phyloP scores from a whole-genome alignment of 2,329 filamentous ascomycete genomes.

The Arthrobotrys musiformis region DNA sequence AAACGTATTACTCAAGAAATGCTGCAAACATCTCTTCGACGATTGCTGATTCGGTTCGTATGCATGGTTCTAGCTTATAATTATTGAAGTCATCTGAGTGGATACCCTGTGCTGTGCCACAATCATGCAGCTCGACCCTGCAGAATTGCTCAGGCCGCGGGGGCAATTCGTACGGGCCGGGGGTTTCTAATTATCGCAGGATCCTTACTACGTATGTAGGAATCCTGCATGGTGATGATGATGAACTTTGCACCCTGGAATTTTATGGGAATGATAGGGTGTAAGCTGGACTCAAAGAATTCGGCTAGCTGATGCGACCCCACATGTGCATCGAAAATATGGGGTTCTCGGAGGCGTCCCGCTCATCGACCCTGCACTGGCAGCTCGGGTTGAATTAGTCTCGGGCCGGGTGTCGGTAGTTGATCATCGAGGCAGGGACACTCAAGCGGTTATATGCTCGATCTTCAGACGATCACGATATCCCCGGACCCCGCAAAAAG shows the following conservation, averaged over 20 bases:
- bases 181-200: neutral
- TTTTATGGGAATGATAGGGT: too few relatives aligned
- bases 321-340: neutral
- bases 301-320: neutral
- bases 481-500: neutral
- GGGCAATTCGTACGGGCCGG: neutral
- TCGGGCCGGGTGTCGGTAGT: neutral
- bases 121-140: neutral
- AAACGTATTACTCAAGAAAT: neutral
- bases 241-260: neutral
- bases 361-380: neutral
- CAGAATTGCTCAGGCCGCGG: neutral
- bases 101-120: neutral
- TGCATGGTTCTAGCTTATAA: too few relatives aligned
- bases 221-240: neutral
- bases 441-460: neutral
- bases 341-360: conserved; percentile 3
- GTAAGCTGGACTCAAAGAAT: neutral
- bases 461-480: neutral
- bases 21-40: neutral
- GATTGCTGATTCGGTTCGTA: neutral
- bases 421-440: neutral
- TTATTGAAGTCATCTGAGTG: conserved; percentile 19
- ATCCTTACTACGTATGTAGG: too few relatives aligned
- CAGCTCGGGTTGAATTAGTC: neutral